Evolutionary conservation across 164 flowering plant species (phyloP).

Genomic region (Dillenia turbinata): DNA sequence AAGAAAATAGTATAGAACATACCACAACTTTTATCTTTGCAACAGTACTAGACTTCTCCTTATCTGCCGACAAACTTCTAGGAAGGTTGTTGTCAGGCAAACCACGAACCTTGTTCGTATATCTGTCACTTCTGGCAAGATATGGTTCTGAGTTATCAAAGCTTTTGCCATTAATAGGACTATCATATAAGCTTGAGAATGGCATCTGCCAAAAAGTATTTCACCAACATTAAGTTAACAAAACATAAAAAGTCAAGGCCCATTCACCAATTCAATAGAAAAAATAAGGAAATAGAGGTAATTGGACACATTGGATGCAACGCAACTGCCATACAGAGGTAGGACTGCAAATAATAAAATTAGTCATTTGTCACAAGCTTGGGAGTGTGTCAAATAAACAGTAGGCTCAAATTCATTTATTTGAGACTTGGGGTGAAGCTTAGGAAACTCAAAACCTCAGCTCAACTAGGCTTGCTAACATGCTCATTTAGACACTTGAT

Average conservation of each 20-base stretch:
- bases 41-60: slow-evolving; percentile 59
- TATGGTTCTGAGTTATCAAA: slow-evolving; percentile 32
- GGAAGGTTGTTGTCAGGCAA: slow-evolving; percentile 46
- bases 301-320: too few species aligned
- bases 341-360: too few species aligned
- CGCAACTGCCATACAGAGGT: too few species aligned
- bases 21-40: slow-evolving; percentile 95
- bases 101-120: slow-evolving; percentile 21
- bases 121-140: slow-evolving; percentile 20
- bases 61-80: slow-evolving; percentile 57
- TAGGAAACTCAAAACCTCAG: too few species aligned
- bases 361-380: too few species aligned
- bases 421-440: too few species aligned
- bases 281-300: background rate
- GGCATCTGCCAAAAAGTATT: slow-evolving; percentile 17
- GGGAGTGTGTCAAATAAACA: too few species aligned
- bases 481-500: too few species aligned
- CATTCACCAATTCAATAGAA: background rate
- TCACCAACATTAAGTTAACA: background rate
- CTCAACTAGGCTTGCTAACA: too few species aligned
- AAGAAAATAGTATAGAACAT: slow-evolving; percentile 18
- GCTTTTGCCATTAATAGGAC: slow-evolving; percentile 16
- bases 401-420: too few species aligned
- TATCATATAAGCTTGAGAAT: slow-evolving; percentile 14
- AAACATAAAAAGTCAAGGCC: background rate